Evolutionary conservation across 495 filamentous ascomycete species (phyloP), one percentile per base, ranked within the genome.

Genomic region (Penicillium steckii): DNA sequence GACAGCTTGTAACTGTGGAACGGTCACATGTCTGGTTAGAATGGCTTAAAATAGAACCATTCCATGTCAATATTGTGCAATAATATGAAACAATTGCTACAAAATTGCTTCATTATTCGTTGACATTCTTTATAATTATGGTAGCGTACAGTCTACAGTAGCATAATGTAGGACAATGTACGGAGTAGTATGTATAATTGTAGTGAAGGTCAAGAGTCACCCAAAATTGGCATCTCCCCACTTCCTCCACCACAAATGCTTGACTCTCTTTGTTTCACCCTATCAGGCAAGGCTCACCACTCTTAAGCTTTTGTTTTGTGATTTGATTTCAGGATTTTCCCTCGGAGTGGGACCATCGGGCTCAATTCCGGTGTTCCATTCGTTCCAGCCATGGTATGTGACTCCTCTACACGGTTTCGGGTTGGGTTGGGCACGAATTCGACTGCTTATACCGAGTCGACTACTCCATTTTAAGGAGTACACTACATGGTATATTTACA

Each of bases 381-480:
- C n/a, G n/a, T 23, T 8, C 19, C 17, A 41, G 38, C 43, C 52
- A 66, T 66, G 63, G 63, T 66, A 66, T 49, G 63, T 53, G 49
- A 37, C 32, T 26, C 57, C 27, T 38, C 12, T 29, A 25, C 27
- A 44, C 15, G 29, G 29, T 32, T n/a, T n/a, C n/a, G n/a, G n/a
- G 29, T 9, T 8, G 29, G 29, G n/a, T 32, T 32, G 29, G 29
- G 29, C 29, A 32, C 8, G 3, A 32, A 32, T 12, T 13, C 29
- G n/a, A 32, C 3, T 12, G n/a, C 29, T 13, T 32, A 32, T 13
- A n/a, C 29, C 29, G 29, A 32, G 29, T n/a, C n/a, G n/a, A n/a
- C n/a, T n/a, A n/a, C n/a, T n/a, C n/a, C n/a, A n/a, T n/a, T n/a
- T n/a, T n/a, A n/a, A n/a, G n/a, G n/a, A n/a, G n/a, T n/a, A n/a